A percentile compares a stretch with the other conserved stretches of the same genome.
phyloP scores from a whole-genome alignment of 495 filamentous ascomycete species.

The Poronia punctata region DNA sequence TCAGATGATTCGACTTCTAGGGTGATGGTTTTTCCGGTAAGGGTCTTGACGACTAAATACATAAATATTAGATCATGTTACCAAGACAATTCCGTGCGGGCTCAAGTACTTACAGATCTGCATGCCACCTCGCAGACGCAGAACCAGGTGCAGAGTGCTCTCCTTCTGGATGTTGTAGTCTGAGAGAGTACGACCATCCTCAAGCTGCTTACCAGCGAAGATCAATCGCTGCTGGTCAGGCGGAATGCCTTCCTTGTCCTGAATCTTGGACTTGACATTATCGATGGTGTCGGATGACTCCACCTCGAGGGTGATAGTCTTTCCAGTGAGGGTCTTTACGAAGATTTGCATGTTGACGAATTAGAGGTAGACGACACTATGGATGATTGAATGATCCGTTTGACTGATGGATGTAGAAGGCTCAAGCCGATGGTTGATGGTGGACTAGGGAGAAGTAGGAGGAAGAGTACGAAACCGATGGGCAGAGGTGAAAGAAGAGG shows the following conservation, averaged over 20 bases:
- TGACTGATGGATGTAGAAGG: constrained; percentile 34
- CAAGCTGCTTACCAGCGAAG: constrained; percentile 96
- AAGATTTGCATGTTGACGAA: constrained; percentile 78
- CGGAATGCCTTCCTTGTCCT: constrained; percentile 98
- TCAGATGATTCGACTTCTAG: constrained; percentile 94
- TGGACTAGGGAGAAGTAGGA: constrained; percentile 4
- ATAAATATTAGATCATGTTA: constrained; percentile 16
- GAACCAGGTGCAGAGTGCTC: constrained; percentile 89
- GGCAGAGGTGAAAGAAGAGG: neutral
- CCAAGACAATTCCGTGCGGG: neutral
- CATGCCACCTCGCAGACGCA: constrained; percentile 98
- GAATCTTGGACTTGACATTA: constrained; percentile 98
- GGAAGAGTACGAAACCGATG: constrained; percentile 7
- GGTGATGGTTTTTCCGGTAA: constrained; percentile 97
- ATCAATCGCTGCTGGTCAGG: constrained; percentile 98
- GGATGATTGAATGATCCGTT: constrained; percentile 5
- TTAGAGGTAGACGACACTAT: constrained; percentile 6
- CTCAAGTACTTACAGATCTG: constrained; percentile 69
- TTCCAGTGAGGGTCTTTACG: constrained; percentile 77
- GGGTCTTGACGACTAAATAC: constrained; percentile 68
- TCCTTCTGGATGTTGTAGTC: constrained; percentile 99
- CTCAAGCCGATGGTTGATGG: neutral
- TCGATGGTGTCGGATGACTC: constrained; percentile 98
- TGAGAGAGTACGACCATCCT: constrained; percentile 91
- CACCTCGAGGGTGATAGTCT: constrained; percentile 99